These are phyloP conservation scores for Melampsora larici-populina DNA, from an alignment of 1,284 basidiomycete species.

Conservation along the genomic window DNA sequence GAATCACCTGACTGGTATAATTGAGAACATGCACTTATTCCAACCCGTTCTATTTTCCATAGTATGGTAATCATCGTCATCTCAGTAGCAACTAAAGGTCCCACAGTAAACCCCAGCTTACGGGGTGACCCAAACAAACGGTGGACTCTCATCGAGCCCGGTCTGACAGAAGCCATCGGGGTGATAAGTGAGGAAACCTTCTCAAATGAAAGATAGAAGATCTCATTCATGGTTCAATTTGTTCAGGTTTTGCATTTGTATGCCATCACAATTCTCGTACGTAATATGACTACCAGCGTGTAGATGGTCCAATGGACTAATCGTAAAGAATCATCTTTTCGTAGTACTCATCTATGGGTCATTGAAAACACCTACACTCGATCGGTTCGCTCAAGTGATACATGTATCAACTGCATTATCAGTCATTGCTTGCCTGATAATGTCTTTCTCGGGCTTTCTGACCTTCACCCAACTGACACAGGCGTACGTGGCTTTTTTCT, in stretches of 20 bases:
- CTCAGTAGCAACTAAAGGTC: conserved; percentile 80
- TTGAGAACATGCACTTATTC: not conserved
- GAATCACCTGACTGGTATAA: not conserved
- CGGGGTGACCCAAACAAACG: conserved; percentile 64
- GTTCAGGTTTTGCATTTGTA: conserved; percentile 74
- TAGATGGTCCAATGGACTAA: not conserved
- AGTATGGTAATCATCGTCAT: conserved; percentile 93
- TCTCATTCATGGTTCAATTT: too few species aligned
- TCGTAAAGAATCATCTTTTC: not conserved
- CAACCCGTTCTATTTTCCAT: conserved; percentile 53
- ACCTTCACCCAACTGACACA: conserved; percentile 92
- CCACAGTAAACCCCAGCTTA: conserved; percentile 71
- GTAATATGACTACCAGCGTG: not conserved
- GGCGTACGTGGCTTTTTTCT: conserved; percentile 47
- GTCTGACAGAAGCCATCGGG: conserved; percentile 84
- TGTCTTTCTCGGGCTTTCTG: conserved; percentile 85
- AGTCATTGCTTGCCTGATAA: conserved; percentile 72
- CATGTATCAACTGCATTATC: conserved; percentile 83
- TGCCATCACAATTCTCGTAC: conserved; percentile 81
- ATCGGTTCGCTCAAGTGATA: conserved; percentile 88
- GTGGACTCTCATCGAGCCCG: conserved; percentile 69
- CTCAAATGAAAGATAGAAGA: not conserved
- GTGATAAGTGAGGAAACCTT: conserved; percentile 64
- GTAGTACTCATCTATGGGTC: conserved; percentile 83
- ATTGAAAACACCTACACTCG: conserved; percentile 84